Base-by-base conservation (phyloP, 2,329 filamentous ascomycete species). In the Ceratocystis cacaofunesta region DNA sequence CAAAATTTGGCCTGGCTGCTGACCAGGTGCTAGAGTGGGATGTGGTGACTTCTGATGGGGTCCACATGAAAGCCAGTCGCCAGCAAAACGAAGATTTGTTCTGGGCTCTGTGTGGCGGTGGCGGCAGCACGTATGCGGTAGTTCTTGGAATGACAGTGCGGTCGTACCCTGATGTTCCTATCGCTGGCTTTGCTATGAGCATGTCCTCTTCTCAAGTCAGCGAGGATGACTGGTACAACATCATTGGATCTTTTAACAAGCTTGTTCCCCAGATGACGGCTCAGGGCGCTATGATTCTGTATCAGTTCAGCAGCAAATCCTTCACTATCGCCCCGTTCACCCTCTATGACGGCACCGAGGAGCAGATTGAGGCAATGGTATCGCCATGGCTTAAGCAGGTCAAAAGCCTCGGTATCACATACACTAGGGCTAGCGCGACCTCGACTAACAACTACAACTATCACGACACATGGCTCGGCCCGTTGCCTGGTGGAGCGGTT, bases 61-160 rank as follows among this genome's bases (percentile, higher is more conserved):
- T 76, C 17, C 70, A 78, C n/a, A 68, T 84, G 1, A 78, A 72
- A 1, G 82, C 82, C 0, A 79, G 75, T 3, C 75, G 74, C 0
- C 70, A 70, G 0, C 68, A 78, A 41, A 81, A 86, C 68, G 66
- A 74, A 0, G 84, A 86, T 63, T 74, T 87, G 1, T 87, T 83
- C 74, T 88, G 84, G 84, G 85, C 84, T 1, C 72, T 86, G 0
- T 76, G 76, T 52, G 83, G 84, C 2, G 83, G 84, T 0, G 84
- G 85, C 1, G 80, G 78, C 8, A 82, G 82, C 17, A 85, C 78
- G 36, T 87, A 80, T 69, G 84, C 76, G 1, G 75, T 85, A 1
- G 81, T 86, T 1, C 72, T 78, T 17, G 81, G 79, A 1, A 75
- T 85, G 71, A 85, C 80, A 0, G 74, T 79, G 50, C 80, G 79